phyloP scores from a whole-genome alignment of 2,329 filamentous ascomycete genomes.

The Daldinia sp. region DNA sequence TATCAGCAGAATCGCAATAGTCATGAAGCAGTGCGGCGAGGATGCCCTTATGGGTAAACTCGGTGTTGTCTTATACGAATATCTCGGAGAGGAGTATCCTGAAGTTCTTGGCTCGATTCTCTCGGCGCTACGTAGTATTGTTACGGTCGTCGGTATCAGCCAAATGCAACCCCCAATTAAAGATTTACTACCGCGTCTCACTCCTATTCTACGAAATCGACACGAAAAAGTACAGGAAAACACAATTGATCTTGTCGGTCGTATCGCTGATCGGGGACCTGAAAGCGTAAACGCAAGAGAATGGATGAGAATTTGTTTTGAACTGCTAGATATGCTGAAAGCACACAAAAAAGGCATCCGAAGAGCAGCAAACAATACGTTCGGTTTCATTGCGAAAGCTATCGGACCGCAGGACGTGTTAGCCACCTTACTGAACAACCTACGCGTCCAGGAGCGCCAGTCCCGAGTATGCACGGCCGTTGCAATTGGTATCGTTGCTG shows the following conservation, averaged over 20 bases:
- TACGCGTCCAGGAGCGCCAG: slow-evolving; percentile 96
- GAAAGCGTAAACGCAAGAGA: slow-evolving; percentile 97
- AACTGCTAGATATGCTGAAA: slow-evolving; percentile 98
- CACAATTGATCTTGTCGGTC: slow-evolving; percentile 96
- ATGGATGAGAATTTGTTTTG: slow-evolving; percentile 99
- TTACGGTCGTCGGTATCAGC: slow-evolving; percentile 96
- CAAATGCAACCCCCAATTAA: slow-evolving; percentile 99
- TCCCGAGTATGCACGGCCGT: slow-evolving; percentile 98
- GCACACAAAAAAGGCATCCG: slow-evolving; percentile 99
- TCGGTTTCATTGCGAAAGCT: slow-evolving; percentile 99
- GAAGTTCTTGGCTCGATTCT: slow-evolving; percentile 97
- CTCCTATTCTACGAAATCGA: slow-evolving; percentile 96
- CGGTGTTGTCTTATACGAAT: slow-evolving; percentile 94
- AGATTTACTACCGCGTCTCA: slow-evolving; percentile 92
- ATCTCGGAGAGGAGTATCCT: slow-evolving; percentile 97
- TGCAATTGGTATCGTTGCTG: slow-evolving; percentile 97
- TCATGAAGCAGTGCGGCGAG: slow-evolving; percentile 98
- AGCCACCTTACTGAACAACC: slow-evolving; percentile 94
- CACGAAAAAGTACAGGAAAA: slow-evolving; percentile 99
- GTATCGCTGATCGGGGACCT: slow-evolving; percentile 95
- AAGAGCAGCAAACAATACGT: slow-evolving; percentile 98
- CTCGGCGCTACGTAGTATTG: slow-evolving; percentile 93
- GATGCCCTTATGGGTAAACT: slow-evolving; percentile 96
- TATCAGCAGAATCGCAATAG: slow-evolving; percentile 96
- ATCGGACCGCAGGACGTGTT: slow-evolving; percentile 98